Conservation (phyloP, 257 asterid species). For the Ballota nigra region DNA sequence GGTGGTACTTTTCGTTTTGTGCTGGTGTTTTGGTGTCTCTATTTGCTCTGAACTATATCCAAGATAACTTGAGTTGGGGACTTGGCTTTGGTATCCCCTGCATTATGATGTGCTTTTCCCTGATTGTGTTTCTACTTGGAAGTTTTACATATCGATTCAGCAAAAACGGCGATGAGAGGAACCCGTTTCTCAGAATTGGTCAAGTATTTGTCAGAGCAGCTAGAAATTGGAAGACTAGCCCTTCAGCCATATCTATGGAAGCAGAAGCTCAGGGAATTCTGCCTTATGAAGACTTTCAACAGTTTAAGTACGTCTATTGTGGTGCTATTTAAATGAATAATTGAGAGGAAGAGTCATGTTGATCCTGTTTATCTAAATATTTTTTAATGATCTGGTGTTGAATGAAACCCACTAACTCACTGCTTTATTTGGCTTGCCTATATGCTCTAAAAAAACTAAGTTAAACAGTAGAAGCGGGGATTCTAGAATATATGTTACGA, state of each 20-base stretch:
- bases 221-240: slow-evolving; percentile 40
- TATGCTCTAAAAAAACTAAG: neutral
- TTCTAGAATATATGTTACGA: neutral
- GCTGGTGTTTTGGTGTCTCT: slow-evolving; percentile 41
- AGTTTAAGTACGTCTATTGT: slow-evolving; percentile 42
- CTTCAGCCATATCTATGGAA: slow-evolving; percentile 32
- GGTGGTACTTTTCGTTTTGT: slow-evolving; percentile 61
- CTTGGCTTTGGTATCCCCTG: slow-evolving; percentile 82
- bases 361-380: neutral
- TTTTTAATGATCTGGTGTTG: neutral
- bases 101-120: slow-evolving; percentile 51
- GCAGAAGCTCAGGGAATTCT: slow-evolving; percentile 40
- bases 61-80: slow-evolving; percentile 69
- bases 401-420: neutral
- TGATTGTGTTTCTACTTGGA: slow-evolving; percentile 49
- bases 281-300: slow-evolving; percentile 41
- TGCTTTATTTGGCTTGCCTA: neutral
- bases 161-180: slow-evolving; percentile 30
- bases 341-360: neutral
- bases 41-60: slow-evolving; percentile 51
- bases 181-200: slow-evolving; percentile 53
- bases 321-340: neutral
- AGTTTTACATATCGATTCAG: slow-evolving; percentile 53
- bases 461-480: neutral
- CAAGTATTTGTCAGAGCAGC: slow-evolving; percentile 46